Evolutionary conservation across 805 yeast genomes (phyloP).

Genomic region (Ogataea haglerorum): DNA sequence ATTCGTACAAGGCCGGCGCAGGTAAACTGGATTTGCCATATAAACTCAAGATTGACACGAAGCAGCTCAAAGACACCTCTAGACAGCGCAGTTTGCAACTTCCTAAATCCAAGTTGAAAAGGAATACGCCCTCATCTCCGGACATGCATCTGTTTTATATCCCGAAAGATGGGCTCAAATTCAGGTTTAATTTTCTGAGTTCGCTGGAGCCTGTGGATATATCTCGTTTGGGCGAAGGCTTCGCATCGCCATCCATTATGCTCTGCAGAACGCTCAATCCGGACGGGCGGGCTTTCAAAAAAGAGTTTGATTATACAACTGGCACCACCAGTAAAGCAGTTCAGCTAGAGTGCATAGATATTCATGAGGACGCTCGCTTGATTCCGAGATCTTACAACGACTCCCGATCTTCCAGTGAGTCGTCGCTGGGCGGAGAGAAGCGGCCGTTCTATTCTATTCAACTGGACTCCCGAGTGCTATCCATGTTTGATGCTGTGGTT

Average conservation of each 20-base stretch:
- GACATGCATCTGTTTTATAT: slow-evolving; percentile 34
- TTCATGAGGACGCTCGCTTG: slow-evolving; percentile 33
- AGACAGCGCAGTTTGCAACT: slow-evolving; percentile 29
- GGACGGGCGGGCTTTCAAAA: slow-evolving; percentile 17
- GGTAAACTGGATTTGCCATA: slow-evolving; percentile 17
- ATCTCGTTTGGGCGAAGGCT: slow-evolving; percentile 18
- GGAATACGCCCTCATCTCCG: slow-evolving; percentile 22
- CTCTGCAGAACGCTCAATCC: slow-evolving; percentile 28
- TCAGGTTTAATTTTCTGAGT: slow-evolving; percentile 31
- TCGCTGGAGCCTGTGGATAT: slow-evolving; percentile 29
- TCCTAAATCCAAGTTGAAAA: slow-evolving; percentile 21
- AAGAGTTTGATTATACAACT: slow-evolving; percentile 38
- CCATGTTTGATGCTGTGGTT: slow-evolving; percentile 48
- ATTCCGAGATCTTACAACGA: slow-evolving; percentile 51
- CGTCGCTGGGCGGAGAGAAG: slow-evolving; percentile 50
- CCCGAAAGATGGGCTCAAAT: slow-evolving; percentile 29
- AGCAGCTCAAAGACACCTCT: slow-evolving; percentile 31
- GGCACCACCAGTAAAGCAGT: slow-evolving; percentile 35
- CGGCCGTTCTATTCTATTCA: slow-evolving; percentile 49
- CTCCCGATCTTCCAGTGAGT: slow-evolving; percentile 41
- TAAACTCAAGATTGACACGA: slow-evolving; percentile 31
- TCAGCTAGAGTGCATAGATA: slow-evolving; percentile 46
- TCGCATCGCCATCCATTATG: slow-evolving; percentile 28
- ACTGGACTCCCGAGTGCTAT: slow-evolving; percentile 37
- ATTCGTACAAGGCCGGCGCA: slow-evolving; percentile 19